Evolutionary conservation across 345 rosid species (phyloP).

Genomic region (Cardamine occulta): DNA sequence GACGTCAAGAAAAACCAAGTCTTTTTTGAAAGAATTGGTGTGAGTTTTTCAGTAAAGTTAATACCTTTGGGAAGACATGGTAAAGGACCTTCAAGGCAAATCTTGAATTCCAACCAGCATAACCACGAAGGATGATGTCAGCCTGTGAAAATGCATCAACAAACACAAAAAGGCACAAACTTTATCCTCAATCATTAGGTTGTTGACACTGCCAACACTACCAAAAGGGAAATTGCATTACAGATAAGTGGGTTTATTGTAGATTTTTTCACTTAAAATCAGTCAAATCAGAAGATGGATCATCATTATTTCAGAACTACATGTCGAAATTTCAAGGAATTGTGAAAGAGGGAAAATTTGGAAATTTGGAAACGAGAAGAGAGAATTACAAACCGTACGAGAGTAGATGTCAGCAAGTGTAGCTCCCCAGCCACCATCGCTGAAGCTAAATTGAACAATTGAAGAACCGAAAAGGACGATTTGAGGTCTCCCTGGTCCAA

Average conservation of each 20-base stretch:
- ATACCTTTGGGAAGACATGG: constrained; percentile 83
- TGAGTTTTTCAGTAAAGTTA: background rate
- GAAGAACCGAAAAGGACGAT: constrained; percentile 95
- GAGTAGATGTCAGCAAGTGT: constrained; percentile 74
- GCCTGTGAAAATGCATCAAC: constrained; percentile 54
- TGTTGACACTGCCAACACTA: constrained; percentile 3
- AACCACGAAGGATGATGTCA: constrained; percentile 79
- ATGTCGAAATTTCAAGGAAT: background rate
- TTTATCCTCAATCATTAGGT: constrained; percentile 32
- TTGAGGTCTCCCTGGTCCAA: constrained; percentile 82
- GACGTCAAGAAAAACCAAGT: background rate
- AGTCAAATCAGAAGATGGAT: background rate
- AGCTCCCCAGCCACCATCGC: constrained; percentile 80
- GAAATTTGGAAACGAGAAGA: background rate
- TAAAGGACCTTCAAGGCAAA: constrained; percentile 68
- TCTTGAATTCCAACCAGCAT: constrained; percentile 88
- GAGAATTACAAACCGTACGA: constrained; percentile 57
- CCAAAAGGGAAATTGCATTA: background rate
- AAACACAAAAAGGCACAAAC: background rate
- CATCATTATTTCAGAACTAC: background rate
- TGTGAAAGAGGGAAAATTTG: background rate
- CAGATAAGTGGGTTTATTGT: background rate
- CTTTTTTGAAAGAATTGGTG: background rate
- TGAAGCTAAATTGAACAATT: constrained; percentile 76
- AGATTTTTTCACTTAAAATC: background rate